phyloP scores from a whole-genome alignment of 352 stramenopile species.

The Phytophthora pini region DNA sequence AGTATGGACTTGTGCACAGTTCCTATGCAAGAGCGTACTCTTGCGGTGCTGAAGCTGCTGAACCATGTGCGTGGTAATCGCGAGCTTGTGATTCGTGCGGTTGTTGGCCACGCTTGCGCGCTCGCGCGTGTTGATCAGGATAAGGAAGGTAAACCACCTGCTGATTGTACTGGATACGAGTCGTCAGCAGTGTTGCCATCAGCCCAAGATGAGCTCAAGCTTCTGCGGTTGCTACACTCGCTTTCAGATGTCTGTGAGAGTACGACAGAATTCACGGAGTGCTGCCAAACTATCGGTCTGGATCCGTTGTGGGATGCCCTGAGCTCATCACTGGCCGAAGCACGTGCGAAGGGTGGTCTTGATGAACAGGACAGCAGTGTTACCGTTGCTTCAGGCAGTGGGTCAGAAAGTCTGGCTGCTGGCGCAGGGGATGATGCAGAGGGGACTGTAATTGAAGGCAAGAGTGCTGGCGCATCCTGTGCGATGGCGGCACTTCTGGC shows the following conservation, averaged over 20 bases:
- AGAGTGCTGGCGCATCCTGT: constrained; percentile 87
- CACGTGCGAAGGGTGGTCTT: constrained; percentile 67
- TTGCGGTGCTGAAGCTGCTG: constrained; percentile 82
- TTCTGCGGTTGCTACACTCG: constrained; percentile 96
- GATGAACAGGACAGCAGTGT: constrained; percentile 62
- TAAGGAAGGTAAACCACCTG: constrained; percentile 25
- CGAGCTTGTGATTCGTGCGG: constrained; percentile 63
- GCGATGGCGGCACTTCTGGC: constrained; percentile 95
- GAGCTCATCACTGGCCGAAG: constrained; percentile 77
- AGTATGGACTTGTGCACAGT: constrained; percentile 80
- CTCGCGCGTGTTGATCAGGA: constrained; percentile 50
- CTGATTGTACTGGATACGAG: constrained; percentile 49
- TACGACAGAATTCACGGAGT: constrained; percentile 75
- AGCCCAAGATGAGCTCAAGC: constrained; percentile 92
- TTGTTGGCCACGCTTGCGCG: constrained; percentile 66
- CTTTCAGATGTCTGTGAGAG: constrained; percentile 88
- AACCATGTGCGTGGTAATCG: constrained; percentile 72
- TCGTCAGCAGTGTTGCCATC: constrained; percentile 80
- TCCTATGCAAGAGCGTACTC: constrained; percentile 85
- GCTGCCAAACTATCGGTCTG: constrained; percentile 70
- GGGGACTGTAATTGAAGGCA: constrained; percentile 86
- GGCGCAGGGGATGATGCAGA: constrained; percentile 68
- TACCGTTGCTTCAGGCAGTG: constrained; percentile 16
- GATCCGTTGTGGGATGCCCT: constrained; percentile 82
- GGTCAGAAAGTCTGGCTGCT: constrained; percentile 14